phyloP scores from a whole-genome alignment of 352 stramenopile species.

The Phytophthora pluvialis region DNA sequence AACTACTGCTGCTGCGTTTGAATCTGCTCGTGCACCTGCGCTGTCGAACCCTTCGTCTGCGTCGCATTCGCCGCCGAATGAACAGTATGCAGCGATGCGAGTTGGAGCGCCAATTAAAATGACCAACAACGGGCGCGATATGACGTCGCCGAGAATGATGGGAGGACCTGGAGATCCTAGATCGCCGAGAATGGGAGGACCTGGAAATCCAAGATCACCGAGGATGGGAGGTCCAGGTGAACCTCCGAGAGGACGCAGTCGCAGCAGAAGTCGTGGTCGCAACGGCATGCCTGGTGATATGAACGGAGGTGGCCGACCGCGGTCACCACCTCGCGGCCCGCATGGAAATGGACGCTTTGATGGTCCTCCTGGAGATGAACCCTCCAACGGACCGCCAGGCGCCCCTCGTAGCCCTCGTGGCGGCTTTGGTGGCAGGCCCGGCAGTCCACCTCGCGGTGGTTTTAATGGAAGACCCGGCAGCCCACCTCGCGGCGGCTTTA shows the following conservation, averaged over 20 bases:
- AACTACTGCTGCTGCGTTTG: conserved; percentile 24
- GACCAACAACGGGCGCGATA: conserved; percentile 40
- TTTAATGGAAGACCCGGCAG: conserved; percentile 13
- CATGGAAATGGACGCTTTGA: conserved; percentile 40
- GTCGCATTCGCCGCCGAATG: conserved; percentile 17
- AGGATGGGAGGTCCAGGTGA: conserved; percentile 5
- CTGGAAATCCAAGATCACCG: conserved; percentile 6
- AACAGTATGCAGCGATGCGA: conserved; percentile 43
- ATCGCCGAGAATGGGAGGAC: conserved; percentile 29
- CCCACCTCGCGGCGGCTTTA: conserved; percentile 15
- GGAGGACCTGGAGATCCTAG: conserved; percentile 3
- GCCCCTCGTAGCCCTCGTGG: conserved; percentile 21
- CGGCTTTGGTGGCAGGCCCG: conserved; percentile 18
- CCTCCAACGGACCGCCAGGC: conserved; percentile 23
- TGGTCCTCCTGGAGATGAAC: conserved; percentile 25
- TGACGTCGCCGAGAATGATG: conserved; percentile 29
- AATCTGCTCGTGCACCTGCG: conserved; percentile 32
- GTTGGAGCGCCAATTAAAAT: conserved; percentile 24
- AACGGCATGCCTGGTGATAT: conserved; percentile 36
- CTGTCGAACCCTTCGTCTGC: conserved; percentile 31
- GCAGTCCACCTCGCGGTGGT: conserved; percentile 18
- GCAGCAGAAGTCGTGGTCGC: conserved; percentile 47
- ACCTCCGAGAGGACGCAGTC: conserved; percentile 24
- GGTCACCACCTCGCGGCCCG: conserved; percentile 24
- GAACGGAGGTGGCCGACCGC: conserved; percentile 28